A percentile compares a stretch with the other conserved stretches of the same genome.
Evolutionary conservation across 768 basidiomycete genomes (phyloP).

Genomic region (Kwoniella dejecticola): DNA sequence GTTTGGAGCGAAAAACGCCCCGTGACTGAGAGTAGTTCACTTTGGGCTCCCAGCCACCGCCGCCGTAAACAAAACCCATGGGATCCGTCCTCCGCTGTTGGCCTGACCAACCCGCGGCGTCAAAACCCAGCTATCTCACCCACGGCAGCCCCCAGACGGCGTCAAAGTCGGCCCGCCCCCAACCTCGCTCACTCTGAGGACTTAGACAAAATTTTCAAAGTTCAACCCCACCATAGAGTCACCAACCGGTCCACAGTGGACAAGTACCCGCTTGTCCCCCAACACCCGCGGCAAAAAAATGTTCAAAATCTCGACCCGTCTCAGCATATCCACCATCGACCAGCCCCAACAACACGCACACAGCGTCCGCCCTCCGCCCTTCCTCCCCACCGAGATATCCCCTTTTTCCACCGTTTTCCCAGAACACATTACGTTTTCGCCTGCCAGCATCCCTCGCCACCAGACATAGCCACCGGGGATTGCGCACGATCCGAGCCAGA

Average conservation of each 20-base stretch:
- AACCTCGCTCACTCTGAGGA: slow-evolving; percentile 74
- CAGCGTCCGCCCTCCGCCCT: neutral
- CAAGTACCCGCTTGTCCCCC: slow-evolving; percentile 3
- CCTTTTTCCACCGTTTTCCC: neutral
- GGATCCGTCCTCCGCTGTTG: neutral
- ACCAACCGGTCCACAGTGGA: neutral
- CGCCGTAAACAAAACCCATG: neutral
- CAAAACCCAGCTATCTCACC: no score
- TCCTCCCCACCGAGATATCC: neutral
- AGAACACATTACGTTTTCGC: slow-evolving; percentile 3
- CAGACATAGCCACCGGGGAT: neutral
- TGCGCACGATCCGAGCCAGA: slow-evolving; percentile 7
- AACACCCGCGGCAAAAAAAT: neutral
- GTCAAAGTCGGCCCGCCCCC: slow-evolving; percentile 68
- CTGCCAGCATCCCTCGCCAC: neutral
- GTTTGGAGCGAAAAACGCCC: slow-evolving; percentile 17
- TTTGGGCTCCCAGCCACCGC: neutral
- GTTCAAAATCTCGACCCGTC: neutral
- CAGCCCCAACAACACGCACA: neutral
- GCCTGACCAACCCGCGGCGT: neutral
- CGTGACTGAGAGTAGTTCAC: slow-evolving; percentile 13
- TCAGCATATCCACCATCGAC: neutral
- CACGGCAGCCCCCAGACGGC: no score
- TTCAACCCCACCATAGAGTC: neutral
- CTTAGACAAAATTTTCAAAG: slow-evolving; percentile 59